These are phyloP conservation scores for Blastocystis sp. DNA, from an alignment of 352 stramenopile genomes.

Conservation along the genomic window DNA sequence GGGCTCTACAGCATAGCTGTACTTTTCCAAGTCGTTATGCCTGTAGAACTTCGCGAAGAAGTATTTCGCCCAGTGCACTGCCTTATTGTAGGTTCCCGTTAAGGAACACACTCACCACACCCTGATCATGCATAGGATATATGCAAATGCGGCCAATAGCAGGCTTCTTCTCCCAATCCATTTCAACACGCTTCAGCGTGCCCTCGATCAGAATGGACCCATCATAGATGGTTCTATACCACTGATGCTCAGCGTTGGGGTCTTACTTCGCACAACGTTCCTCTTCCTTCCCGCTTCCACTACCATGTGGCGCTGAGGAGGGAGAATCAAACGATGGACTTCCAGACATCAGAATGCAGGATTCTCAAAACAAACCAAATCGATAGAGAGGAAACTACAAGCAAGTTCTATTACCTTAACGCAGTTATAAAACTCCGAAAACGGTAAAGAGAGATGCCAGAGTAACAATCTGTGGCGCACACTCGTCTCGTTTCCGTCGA, in stretches of 20 bases:
- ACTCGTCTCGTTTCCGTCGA: neutral
- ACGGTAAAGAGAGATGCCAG: conserved; percentile 44
- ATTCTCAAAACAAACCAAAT: conserved; percentile 35
- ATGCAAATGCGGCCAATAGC: neutral
- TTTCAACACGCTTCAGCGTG: neutral
- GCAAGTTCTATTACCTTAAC: conserved; percentile 49
- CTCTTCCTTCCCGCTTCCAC: neutral
- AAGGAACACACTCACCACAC: neutral
- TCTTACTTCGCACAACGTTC: conserved; percentile 22
- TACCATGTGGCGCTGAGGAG: neutral
- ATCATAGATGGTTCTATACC: conserved; percentile 33
- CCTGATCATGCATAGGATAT: conserved; percentile 11
- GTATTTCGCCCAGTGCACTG: conserved; percentile 4
- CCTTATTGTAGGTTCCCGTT: conserved; percentile 14
- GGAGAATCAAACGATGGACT: neutral
- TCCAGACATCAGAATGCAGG: neutral
- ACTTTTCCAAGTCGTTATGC: neutral
- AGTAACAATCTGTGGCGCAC: conserved; percentile 22
- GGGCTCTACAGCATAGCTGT: conserved; percentile 32
- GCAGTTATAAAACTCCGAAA: conserved; percentile 6
- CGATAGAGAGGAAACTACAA: conserved; percentile 32
- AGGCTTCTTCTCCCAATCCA: neutral
- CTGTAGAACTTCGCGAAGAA: conserved; percentile 48
- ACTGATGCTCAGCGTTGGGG: neutral
- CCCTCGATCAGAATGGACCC: conserved; percentile 39